Evolutionary conservation across 768 basidiomycete genomes (phyloP).

Genomic region (Cystoderma amianthinum): DNA sequence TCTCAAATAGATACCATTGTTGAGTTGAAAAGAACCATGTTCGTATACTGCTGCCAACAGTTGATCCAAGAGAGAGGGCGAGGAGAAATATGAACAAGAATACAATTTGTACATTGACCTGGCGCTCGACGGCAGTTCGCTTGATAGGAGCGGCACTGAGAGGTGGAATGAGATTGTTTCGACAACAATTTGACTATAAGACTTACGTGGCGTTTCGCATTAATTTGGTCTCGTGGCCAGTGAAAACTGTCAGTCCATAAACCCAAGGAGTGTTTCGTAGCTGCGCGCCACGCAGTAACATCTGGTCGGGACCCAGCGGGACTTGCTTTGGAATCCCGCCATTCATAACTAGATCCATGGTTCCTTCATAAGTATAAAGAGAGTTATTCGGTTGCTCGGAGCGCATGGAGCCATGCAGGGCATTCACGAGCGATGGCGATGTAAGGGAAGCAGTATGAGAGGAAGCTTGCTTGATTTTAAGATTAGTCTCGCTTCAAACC

Average conservation of each 20-base stretch:
- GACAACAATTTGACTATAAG: not conserved
- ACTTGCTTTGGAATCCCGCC: conserved; percentile 68
- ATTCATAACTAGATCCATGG: conserved; percentile 55
- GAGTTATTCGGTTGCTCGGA: conserved; percentile 98
- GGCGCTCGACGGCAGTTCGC: conserved; percentile 89
- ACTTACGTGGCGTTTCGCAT: conserved; percentile 97
- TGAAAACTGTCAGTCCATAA: conserved; percentile 90
- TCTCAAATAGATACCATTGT: conserved; percentile 87
- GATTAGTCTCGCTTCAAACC: conserved; percentile 81
- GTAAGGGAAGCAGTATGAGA: conserved; percentile 74
- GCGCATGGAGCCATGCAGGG: conserved; percentile 76
- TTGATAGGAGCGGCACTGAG: conserved; percentile 91
- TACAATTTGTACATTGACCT: conserved; percentile 94
- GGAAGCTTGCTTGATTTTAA: conserved; percentile 97
- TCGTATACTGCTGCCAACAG: conserved; percentile 87
- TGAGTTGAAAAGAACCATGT: conserved; percentile 82
- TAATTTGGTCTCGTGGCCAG: conserved; percentile 96
- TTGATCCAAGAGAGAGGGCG: conserved; percentile 83
- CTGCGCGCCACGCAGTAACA: conserved; percentile 91
- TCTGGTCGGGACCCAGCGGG: conserved; percentile 91
- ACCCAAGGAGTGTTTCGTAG: conserved; percentile 95
- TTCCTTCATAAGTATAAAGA: conserved; percentile 91
- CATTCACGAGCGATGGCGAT: conserved; percentile 64
- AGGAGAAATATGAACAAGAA: conserved; percentile 89
- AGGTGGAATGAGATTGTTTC: not conserved